Conservation (phyloP, 1,284 basidiomycete genomes). For the Porodaedalea pini region DNA sequence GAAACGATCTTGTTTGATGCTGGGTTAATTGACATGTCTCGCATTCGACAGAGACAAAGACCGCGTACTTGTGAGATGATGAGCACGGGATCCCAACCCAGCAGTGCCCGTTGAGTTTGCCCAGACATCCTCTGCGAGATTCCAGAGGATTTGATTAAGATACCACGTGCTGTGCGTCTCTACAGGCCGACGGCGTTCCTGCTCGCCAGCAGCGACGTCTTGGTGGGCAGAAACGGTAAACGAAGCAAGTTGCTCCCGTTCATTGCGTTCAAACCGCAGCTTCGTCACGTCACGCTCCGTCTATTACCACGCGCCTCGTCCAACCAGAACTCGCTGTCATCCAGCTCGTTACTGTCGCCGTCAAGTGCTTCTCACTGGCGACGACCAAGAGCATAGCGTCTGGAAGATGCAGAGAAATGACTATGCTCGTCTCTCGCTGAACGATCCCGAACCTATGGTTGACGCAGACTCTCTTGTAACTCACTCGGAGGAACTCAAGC, state of each 20-base stretch:
- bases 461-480: too few species aligned
- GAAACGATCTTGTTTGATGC: constrained; percentile 69
- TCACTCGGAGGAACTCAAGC: constrained; percentile 22
- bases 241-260: too few species aligned
- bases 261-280: too few species aligned
- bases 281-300: too few species aligned
- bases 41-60: background rate
- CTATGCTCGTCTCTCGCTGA: constrained; percentile 3
- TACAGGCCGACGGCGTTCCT: background rate
- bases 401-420: background rate
- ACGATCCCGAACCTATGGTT: background rate
- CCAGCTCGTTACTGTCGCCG: too few species aligned
- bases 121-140: constrained; percentile 7
- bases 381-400: too few species aligned
- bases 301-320: too few species aligned
- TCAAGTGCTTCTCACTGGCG: too few species aligned
- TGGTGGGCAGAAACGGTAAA: too few species aligned
- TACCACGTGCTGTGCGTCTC: too few species aligned
- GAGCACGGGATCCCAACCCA: constrained; percentile 72
- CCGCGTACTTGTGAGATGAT: constrained; percentile 63
- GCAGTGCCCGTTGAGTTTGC: constrained; percentile 10
- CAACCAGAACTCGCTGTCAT: too few species aligned
- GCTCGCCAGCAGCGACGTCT: background rate
- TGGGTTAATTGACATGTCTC: background rate
- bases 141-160: too few species aligned